Percentiles rank a stretch among this genome's conserved stretches.
These are phyloP conservation scores for Camelina laxa DNA, from an alignment of 345 rosid species.

Conservation along the genomic window DNA sequence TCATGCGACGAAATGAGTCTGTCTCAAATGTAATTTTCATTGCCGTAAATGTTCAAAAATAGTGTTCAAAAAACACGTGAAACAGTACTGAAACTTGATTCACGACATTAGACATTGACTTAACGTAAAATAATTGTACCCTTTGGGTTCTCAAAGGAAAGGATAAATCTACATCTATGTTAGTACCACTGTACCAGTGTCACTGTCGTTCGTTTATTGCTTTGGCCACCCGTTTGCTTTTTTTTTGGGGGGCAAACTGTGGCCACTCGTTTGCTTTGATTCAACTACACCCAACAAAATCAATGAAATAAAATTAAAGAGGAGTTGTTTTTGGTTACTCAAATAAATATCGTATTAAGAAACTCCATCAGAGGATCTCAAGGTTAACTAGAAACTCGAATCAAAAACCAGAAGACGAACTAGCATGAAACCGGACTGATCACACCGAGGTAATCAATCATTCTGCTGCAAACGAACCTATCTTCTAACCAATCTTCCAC, in stretches of 20 bases:
- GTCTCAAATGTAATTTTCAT: conserved; percentile 7
- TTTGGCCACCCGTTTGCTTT: background rate
- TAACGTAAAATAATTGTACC: background rate
- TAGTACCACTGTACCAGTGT: background rate
- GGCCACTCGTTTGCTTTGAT: conserved; percentile 21
- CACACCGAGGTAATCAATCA: too few relatives aligned
- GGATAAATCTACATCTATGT: conserved; percentile 4
- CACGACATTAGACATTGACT: background rate
- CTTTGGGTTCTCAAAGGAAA: conserved; percentile 1
- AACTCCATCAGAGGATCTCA: too few relatives aligned
- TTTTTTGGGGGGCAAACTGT: too few relatives aligned
- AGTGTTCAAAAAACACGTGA: conserved; percentile 34
- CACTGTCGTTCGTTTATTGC: conserved; percentile 31
- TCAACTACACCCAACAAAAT: conserved; percentile 8
- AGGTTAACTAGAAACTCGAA: too few relatives aligned
- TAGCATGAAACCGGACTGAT: too few relatives aligned
- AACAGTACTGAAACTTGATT: conserved; percentile 13
- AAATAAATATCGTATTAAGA: too few relatives aligned
- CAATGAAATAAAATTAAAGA: background rate
- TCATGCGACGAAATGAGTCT: conserved; percentile 26
- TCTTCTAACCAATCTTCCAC: too few relatives aligned
- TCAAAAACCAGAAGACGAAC: too few relatives aligned
- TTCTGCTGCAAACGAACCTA: too few relatives aligned
- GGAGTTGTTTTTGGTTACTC: too few relatives aligned
- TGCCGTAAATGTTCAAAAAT: conserved; percentile 24